A percentile compares a stretch with the other conserved stretches of the same genome.
Conservation (phyloP, 352 stramenopile species). For the Aphanomyces stellatus region DNA sequence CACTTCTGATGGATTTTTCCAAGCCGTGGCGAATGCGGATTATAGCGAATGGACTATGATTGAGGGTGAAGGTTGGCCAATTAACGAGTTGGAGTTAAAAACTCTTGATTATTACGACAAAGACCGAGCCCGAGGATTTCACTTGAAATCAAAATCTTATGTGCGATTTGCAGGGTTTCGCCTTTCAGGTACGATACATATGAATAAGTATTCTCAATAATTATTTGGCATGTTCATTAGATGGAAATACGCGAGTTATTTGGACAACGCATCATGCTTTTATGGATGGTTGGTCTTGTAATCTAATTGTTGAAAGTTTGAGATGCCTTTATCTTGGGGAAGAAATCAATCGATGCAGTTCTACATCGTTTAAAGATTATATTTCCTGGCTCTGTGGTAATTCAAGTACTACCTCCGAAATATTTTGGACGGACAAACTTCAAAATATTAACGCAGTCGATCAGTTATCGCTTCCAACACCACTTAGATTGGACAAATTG, state of each 20-base stretch:
- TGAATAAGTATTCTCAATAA: background rate
- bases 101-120: background rate
- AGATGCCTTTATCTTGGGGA: background rate
- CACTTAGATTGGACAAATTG: too few species aligned
- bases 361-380: too few species aligned
- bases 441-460: too few species aligned
- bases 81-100: background rate
- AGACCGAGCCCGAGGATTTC: background rate
- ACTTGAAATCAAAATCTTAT: background rate
- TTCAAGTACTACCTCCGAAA: too few species aligned
- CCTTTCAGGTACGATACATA: background rate
- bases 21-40: background rate
- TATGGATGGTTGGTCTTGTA: too few species aligned
- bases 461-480: too few species aligned
- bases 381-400: too few species aligned
- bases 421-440: too few species aligned
- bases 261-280: too few species aligned
- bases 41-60: background rate
- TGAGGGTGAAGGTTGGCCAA: background rate
- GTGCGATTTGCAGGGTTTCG: background rate
- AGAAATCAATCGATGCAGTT: too few species aligned
- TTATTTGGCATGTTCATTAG: background rate
- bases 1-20: background rate
- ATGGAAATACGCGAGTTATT: too few species aligned
- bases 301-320: background rate